phyloP scores from a whole-genome alignment of 352 stramenopile species.

The Phytophthora sp. region DNA sequence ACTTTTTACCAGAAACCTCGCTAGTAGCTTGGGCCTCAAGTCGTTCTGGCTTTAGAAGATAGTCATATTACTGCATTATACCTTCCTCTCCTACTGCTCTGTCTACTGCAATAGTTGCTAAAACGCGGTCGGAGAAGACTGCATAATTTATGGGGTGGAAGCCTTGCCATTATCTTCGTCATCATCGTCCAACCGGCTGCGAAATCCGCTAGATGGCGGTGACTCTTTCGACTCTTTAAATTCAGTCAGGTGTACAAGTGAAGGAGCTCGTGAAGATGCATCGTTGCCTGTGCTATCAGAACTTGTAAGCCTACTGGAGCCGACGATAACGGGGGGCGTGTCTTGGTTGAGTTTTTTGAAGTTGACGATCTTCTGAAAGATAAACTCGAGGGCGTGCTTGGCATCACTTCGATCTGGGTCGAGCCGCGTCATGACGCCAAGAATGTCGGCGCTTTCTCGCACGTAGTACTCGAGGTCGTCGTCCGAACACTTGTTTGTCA shows the following conservation, averaged over 20 bases:
- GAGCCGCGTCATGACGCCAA: conserved; percentile 86
- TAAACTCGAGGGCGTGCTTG: conserved; percentile 92
- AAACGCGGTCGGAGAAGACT: conserved; percentile 5
- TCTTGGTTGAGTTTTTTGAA: conserved; percentile 94
- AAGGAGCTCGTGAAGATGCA: conserved; percentile 13
- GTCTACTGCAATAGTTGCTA: conserved; percentile 1
- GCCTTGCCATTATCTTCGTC: conserved; percentile 60
- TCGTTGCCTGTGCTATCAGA: conserved; percentile 16
- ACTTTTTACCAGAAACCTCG: conserved; percentile 66
- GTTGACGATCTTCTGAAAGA: conserved; percentile 92
- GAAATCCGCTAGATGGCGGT: conserved; percentile 30
- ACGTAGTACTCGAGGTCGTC: conserved; percentile 96
- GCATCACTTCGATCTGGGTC: conserved; percentile 76
- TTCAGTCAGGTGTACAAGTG: conserved; percentile 21
- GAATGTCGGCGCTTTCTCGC: conserved; percentile 91
- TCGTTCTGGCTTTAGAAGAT: conserved; percentile 24
- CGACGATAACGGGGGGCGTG: conserved; percentile 32
- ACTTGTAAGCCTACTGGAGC: conserved; percentile 16
- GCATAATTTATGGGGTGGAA: conserved; percentile 45
- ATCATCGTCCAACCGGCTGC: conserved; percentile 44
- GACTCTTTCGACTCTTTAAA: conserved; percentile 34
- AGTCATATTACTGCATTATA: conserved; percentile 34
- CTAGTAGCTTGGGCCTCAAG: conserved; percentile 15
- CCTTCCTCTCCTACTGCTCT: conserved; percentile 18
- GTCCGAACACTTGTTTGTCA: conserved; percentile 96